A percentile compares a stretch with the other conserved stretches of the same genome.
Conservation (phyloP, 257 asterid genomes). For the Plectranthus barbatus region DNA sequence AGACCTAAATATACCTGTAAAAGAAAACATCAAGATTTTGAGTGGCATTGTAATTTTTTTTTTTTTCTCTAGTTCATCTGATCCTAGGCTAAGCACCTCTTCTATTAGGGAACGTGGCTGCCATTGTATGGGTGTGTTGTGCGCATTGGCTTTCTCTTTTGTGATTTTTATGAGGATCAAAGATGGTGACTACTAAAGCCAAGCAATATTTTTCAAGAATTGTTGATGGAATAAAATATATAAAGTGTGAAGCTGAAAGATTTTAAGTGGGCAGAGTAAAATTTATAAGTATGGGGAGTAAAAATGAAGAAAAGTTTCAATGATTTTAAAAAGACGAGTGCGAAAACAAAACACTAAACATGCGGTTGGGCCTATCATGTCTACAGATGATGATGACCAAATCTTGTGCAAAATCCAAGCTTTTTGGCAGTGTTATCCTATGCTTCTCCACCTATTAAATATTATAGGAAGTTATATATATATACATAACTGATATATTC, state of each 20-base stretch:
- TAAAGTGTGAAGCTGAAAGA: not conserved
- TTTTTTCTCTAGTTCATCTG: too few species aligned
- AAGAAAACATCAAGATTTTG: not conserved
- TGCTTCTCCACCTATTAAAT: too few species aligned
- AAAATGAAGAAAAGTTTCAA: not conserved
- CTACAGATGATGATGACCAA: slow-evolving; percentile 27
- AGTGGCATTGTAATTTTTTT: not conserved
- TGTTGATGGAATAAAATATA: too few species aligned
- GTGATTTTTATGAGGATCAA: too few species aligned
- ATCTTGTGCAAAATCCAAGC: slow-evolving; percentile 34
- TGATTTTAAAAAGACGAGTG: slow-evolving; percentile 13
- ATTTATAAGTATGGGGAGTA: not conserved
- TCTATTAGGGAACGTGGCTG: too few species aligned
- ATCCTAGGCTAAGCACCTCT: too few species aligned
- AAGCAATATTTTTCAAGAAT: too few species aligned
- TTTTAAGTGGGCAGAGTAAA: not conserved
- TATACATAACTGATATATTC: too few species aligned
- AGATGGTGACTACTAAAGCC: too few species aligned
- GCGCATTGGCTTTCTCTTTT: too few species aligned
- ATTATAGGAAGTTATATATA: too few species aligned
- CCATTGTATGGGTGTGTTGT: too few species aligned
- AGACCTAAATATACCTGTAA: slow-evolving; percentile 7
- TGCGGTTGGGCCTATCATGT: slow-evolving; percentile 33
- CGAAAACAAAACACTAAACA: slow-evolving; percentile 24
- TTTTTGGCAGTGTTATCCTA: slow-evolving; percentile 18